phyloP scores from a whole-genome alignment of 371 early-diverging fungal species.

The Saksenaea oblongispora region DNA sequence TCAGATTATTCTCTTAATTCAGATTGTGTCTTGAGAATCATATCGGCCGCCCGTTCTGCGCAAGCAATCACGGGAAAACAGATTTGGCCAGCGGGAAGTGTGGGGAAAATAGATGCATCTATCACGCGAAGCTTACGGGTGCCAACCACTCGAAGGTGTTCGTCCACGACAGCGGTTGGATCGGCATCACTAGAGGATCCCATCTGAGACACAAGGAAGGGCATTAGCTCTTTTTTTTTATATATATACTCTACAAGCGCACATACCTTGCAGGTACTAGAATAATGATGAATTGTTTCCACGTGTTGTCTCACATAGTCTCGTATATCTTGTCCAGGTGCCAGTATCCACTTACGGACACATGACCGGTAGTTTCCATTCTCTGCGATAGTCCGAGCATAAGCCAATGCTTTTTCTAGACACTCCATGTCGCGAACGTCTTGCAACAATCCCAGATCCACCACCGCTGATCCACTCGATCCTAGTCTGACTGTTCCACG shows the following conservation, averaged over 20 bases:
- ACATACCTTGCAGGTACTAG: conserved; percentile 46
- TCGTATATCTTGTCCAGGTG: conserved; percentile 8
- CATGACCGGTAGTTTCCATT: conserved; percentile 12
- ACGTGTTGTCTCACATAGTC: conserved; percentile 24
- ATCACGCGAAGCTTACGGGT: conserved; percentile 42
- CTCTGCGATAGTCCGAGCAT: conserved; percentile 16
- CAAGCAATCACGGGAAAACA: conserved; percentile 32
- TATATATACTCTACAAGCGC: background rate
- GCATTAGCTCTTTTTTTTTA: background rate
- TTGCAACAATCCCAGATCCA: conserved; percentile 17
- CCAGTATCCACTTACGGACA: conserved; percentile 18
- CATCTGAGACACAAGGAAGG: background rate
- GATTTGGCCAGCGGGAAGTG: conserved; percentile 30
- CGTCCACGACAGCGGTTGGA: conserved; percentile 34
- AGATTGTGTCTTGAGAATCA: conserved; percentile 13
- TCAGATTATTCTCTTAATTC: background rate
- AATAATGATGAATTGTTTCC: conserved; percentile 38
- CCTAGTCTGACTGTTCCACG: conserved; percentile 17
- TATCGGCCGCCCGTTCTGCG: conserved; percentile 26
- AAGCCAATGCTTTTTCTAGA: conserved; percentile 14
- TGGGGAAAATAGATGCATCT: conserved; percentile 53
- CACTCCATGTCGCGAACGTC: conserved; percentile 24
- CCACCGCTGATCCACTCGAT: background rate
- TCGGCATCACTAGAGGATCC: background rate
- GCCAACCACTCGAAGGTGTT: conserved; percentile 41